These are phyloP conservation scores for Aspergillus sp. DNA, from an alignment of 2,329 filamentous ascomycete genomes.

Conservation along the genomic window DNA sequence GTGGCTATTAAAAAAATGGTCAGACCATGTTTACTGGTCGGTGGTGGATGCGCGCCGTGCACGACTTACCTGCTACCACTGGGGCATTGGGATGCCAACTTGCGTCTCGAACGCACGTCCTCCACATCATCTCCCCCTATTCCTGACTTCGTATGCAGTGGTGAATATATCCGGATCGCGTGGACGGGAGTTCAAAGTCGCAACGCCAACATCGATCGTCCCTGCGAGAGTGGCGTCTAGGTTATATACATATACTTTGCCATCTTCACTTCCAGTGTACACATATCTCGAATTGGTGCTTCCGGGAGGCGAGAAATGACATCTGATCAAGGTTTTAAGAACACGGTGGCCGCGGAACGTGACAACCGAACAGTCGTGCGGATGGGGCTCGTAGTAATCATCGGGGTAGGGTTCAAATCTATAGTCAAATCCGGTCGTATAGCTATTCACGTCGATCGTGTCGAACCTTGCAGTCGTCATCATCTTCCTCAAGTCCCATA, in stretches of 20 bases:
- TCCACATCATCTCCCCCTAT: constrained; percentile 57
- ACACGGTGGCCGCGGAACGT: constrained; percentile 91
- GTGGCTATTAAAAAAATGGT: constrained; percentile 54
- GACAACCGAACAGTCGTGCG: constrained; percentile 83
- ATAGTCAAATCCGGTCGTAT: constrained; percentile 60
- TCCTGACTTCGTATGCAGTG: constrained; percentile 53
- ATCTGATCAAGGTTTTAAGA: constrained; percentile 83
- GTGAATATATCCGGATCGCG: constrained; percentile 48
- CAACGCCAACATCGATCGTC: constrained; percentile 69
- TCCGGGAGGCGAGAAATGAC: constrained; percentile 84
- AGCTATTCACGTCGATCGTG: constrained; percentile 46
- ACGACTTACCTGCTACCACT: constrained; percentile 61
- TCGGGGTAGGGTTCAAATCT: constrained; percentile 53
- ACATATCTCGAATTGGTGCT: constrained; percentile 89
- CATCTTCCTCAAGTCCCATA: constrained; percentile 93
- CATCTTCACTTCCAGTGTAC: constrained; percentile 85
- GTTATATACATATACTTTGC: constrained; percentile 88
- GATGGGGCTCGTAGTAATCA: constrained; percentile 59
- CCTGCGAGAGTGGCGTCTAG: constrained; percentile 79
- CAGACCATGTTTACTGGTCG: constrained; percentile 1
- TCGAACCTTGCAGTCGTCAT: constrained; percentile 63
- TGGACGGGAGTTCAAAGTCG: constrained; percentile 61
- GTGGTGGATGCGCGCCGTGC: neutral
- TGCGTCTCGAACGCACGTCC: constrained; percentile 78
- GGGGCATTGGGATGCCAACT: constrained; percentile 87